These are phyloP conservation scores for Elaeis oleifera DNA, from an alignment of 202 grass and related monocot genomes.

Conservation along the genomic window DNA sequence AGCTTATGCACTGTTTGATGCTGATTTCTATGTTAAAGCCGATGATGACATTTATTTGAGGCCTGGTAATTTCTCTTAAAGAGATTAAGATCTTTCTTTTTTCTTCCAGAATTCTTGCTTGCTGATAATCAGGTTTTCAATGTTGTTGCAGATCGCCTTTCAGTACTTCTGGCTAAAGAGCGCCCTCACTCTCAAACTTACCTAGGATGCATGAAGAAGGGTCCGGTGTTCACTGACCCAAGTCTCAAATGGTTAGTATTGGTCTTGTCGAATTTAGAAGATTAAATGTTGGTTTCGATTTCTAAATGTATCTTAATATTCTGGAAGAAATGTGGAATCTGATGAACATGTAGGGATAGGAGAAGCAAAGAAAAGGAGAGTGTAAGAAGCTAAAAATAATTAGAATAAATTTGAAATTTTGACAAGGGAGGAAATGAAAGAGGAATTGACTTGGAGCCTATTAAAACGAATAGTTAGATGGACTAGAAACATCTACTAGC, in stretches of 20 bases:
- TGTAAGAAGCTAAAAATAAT: too few relatives aligned
- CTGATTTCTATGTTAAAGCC: constrained; percentile 98
- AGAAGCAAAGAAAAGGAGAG: too few relatives aligned
- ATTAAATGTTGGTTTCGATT: too few relatives aligned
- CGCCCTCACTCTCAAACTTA: constrained; percentile 79
- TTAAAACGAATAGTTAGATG: too few relatives aligned
- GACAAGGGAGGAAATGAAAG: too few relatives aligned
- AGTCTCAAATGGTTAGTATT: constrained; percentile 87
- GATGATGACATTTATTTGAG: constrained; percentile 99
- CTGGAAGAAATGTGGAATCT: too few relatives aligned
- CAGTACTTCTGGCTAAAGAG: constrained; percentile 87
- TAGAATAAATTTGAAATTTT: too few relatives aligned
- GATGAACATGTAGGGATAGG: too few relatives aligned
- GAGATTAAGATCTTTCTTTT: constrained; percentile 6
- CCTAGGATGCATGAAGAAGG: constrained; percentile 99
- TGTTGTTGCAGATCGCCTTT: constrained; percentile 77
- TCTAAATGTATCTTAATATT: too few relatives aligned
- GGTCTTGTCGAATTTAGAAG: not conserved
- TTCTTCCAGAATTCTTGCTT: not conserved
- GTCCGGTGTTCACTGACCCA: constrained; percentile 94
- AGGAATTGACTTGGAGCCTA: too few relatives aligned
- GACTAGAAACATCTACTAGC: too few relatives aligned
- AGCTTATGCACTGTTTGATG: constrained; percentile 89
- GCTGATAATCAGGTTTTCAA: constrained; percentile 12
- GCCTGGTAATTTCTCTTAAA: constrained; percentile 47